These are phyloP conservation scores for Hyphopichia wangnamkhiaoensis DNA, from an alignment of 1,139 yeast genomes.

Conservation along the genomic window DNA sequence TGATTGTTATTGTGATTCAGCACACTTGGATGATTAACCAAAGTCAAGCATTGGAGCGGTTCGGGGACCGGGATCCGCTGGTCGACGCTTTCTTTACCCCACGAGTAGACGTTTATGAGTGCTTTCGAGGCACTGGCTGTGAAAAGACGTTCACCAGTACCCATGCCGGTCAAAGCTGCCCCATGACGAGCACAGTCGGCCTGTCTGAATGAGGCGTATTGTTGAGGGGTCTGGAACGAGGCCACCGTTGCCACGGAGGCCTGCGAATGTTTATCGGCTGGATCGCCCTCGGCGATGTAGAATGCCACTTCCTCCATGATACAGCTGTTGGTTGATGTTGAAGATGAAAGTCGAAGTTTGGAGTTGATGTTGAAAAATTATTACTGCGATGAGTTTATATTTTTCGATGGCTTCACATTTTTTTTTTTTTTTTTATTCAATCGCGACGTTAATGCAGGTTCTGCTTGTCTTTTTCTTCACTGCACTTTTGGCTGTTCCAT, in stretches of 20 bases:
- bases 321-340: background rate
- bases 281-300: conserved; percentile 53
- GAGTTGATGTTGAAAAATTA: conserved; percentile 1
- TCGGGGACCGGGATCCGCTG: conserved; percentile 90
- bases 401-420: background rate
- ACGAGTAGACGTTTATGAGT: conserved; percentile 67
- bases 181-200: conserved; percentile 53
- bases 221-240: conserved; percentile 53
- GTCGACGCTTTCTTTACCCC: conserved; percentile 79
- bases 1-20: conserved; percentile 5
- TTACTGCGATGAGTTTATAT: background rate
- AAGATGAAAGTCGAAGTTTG: background rate
- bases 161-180: conserved; percentile 44
- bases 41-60: conserved; percentile 58
- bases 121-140: conserved; percentile 73
- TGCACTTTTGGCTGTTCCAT: too few species aligned
- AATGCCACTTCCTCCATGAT: conserved; percentile 67
- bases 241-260: conserved; percentile 51
- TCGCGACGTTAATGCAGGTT: too few species aligned
- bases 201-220: conserved; percentile 53
- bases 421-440: background rate
- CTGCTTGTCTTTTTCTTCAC: too few species aligned
- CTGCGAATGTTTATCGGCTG: conserved; percentile 46
- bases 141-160: conserved; percentile 50
- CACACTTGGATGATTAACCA: conserved; percentile 41